Conservation (phyloP, 1,284 basidiomycete genomes). For the Tylopilus sp. region DNA sequence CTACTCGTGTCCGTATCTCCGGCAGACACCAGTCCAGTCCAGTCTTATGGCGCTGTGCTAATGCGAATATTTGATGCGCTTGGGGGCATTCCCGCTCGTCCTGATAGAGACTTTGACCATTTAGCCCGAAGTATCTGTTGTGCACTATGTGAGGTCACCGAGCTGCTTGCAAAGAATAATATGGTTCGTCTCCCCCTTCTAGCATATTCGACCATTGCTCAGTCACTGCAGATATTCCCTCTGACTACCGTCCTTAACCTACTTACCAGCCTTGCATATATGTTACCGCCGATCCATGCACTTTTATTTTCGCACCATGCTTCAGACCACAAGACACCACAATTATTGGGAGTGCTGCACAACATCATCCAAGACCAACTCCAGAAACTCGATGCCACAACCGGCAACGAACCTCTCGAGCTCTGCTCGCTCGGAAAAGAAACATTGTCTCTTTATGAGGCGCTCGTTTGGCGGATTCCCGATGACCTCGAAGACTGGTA, state of each 20-base stretch:
- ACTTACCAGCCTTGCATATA: conserved; percentile 43
- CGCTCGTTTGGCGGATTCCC: conserved; percentile 47
- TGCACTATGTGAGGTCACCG: conserved; percentile 39
- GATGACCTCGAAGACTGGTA: conserved; percentile 45
- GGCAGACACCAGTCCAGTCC: conserved; percentile 26
- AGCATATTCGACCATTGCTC: conserved; percentile 1
- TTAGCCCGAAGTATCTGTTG: conserved; percentile 33
- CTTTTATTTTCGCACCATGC: conserved; percentile 36
- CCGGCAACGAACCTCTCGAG: conserved; percentile 19
- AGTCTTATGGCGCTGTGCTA: conserved; percentile 41
- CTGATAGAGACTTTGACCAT: conserved; percentile 34
- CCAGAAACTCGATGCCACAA: conserved; percentile 27
- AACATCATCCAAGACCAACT: conserved; percentile 42
- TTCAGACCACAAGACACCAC: conserved; percentile 26
- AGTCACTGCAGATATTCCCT: conserved; percentile 39
- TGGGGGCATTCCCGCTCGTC: conserved; percentile 37
- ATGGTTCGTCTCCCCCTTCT: conserved; percentile 37
- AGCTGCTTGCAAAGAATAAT: conserved; percentile 34
- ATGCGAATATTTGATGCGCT: conserved; percentile 48
- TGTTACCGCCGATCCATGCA: conserved; percentile 47
- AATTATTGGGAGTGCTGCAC: conserved; percentile 42
- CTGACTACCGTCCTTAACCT: conserved; percentile 54
- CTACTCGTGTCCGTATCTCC: conserved; percentile 44
- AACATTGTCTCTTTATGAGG: conserved; percentile 49
- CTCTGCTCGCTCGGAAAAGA: conserved; percentile 39